Evolutionary conservation across 768 basidiomycete species (phyloP), one percentile per base, ranked within the genome.

Genomic region (Boletus sp.): DNA sequence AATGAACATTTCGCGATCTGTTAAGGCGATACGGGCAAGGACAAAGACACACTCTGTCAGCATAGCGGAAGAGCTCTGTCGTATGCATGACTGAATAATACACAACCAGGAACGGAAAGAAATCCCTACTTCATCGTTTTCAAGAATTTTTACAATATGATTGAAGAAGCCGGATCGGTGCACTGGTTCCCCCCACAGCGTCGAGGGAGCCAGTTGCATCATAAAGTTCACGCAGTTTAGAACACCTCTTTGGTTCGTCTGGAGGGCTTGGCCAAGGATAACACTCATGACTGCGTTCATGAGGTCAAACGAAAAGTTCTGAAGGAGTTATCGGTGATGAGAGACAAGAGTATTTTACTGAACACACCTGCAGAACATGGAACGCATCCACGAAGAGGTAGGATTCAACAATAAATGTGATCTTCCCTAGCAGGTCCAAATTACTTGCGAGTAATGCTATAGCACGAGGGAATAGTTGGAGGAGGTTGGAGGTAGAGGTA

Each of bases 91-190:
- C 0, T 72, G 40, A 62, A 46, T 60, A 55, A 48, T 41, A 39
- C 49, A 47, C 33, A 48, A 45, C 24, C 11, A 20, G 41, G 7
- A 20, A 58, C 18, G 35, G 15, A 50, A 62, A 50, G 5, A 29
- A 42, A 54, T n/a, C 14, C 70, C 41, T 65, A 90, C 90, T 75
- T 92, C 84, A 58, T 86, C 87, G 24, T 86, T 83, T 4, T 83
- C 73, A 12, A 93, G 71, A 5, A 78, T 78, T 54, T 80, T 80
- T 24, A 92, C 64, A 15, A 92, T 61, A 39, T 79, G 75, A 17
- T 79, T 73, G 65, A 95, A 93, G 33, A 94, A 79, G 11, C 89
- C 89, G 1, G 89, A 88, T 3, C 73, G 71, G 64, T 94, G 89
- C 68, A 95, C 72, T 3, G 88, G 72, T 64, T 84, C 84, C 0